phyloP scores from a whole-genome alignment of 352 stramenopile species.

The Peronosclerospora sorghi region DNA sequence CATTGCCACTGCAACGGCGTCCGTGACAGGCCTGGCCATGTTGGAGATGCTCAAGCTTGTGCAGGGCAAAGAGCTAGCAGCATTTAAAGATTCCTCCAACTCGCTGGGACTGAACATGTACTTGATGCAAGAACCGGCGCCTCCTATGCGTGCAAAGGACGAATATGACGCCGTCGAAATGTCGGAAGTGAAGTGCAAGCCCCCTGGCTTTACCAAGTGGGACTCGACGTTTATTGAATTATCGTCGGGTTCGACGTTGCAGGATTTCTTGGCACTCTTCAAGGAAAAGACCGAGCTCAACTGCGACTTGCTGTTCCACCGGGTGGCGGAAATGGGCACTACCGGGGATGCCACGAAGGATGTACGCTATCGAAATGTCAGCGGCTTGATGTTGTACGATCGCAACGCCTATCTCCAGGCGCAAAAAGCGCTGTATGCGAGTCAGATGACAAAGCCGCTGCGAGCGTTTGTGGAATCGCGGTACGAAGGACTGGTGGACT shows the following conservation, averaged over 20 bases:
- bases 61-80: slow-evolving; percentile 79
- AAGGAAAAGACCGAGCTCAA: slow-evolving; percentile 64
- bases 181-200: slow-evolving; percentile 81
- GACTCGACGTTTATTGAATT: slow-evolving; percentile 78
- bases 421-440: slow-evolving; percentile 59
- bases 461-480: slow-evolving; percentile 58
- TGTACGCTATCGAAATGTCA: slow-evolving; percentile 48
- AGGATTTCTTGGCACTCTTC: slow-evolving; percentile 56
- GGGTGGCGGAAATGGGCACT: slow-evolving; percentile 59
- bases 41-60: slow-evolving; percentile 84
- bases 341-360: slow-evolving; percentile 48
- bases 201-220: slow-evolving; percentile 87
- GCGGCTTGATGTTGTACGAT: slow-evolving; percentile 80
- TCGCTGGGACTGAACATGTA: slow-evolving; percentile 89
- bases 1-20: slow-evolving; percentile 99
- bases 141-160: slow-evolving; percentile 80
- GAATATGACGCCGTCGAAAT: slow-evolving; percentile 87
- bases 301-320: slow-evolving; percentile 74
- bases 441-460: slow-evolving; percentile 44
- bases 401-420: slow-evolving; percentile 66
- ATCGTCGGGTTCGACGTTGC: slow-evolving; percentile 48
- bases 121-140: slow-evolving; percentile 83
- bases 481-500: slow-evolving; percentile 78
- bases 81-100: slow-evolving; percentile 89
- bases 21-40: slow-evolving; percentile 96